Base-by-base conservation (phyloP, 2,329 filamentous ascomycete species). In the Juglanconis oblonga region DNA sequence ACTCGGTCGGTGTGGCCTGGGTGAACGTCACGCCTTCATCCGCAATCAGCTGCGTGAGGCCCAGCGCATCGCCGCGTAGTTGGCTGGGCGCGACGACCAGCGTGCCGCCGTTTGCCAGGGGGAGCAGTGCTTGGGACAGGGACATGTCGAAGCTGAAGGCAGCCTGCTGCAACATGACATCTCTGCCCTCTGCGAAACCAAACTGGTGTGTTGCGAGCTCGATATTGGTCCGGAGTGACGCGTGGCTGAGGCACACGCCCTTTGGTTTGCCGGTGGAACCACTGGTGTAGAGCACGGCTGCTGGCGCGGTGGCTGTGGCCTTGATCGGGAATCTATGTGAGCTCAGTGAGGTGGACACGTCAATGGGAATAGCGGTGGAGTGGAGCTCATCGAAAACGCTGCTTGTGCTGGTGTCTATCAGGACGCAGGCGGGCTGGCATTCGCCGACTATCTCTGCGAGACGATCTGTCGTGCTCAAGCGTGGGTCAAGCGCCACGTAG, bases 1-100 rank as follows among this genome's bases (percentile, higher is more conserved):
- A 76, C 59, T 78, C 75, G 0, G 76, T 72, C 0, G 76, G 75
- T 3, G 71, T 73, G 5, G 65, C 68, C 4, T 60, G 59, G 0
- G 75, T 77, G 31, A 67, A 65, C 0, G 69, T 74, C 10, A 80
- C 64, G 0, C 56, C 24, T 0, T 75, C 52, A 0, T 64, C 14
- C 0, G 44, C 10, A 35, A 79, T 75, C 6, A 75, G 38, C 0
- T 70, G 53, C 1, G 70, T 62, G 1, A 79, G 57, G 1, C 59
- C 66, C 0, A 64, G 14, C 0, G 74, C 70, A 61, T 78, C 76
- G 6, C 69, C 70, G 1, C 76, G 69, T 2, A 52, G 44, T 0
- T 50, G 40, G 1, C 55, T 33, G 1, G 70, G 66, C 0, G 68
- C 73, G 3, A 79, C 64, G 40, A 67, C 40, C 5, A 77, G 33